Percentiles rank a stretch among this genome's conserved stretches.
These are phyloP conservation scores for Coleophoma crateriformis DNA, from an alignment of 2,329 filamentous ascomycete genomes.

Conservation along the genomic window DNA sequence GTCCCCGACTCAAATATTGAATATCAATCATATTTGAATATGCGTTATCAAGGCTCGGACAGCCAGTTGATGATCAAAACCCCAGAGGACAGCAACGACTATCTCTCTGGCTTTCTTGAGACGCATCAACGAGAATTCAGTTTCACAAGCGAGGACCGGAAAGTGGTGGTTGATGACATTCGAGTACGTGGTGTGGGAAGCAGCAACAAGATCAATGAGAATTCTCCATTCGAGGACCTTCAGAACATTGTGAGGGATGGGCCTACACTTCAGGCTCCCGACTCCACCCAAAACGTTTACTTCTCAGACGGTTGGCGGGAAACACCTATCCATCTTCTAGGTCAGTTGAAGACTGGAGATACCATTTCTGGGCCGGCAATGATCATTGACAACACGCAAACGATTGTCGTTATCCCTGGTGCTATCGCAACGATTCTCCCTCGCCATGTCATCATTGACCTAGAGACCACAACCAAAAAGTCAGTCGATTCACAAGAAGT, in stretches of 20 bases:
- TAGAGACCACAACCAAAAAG: neutral
- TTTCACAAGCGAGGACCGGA: constrained; percentile 67
- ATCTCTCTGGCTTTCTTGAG: constrained; percentile 72
- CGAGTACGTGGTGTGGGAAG: constrained; percentile 73
- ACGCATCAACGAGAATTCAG: constrained; percentile 89
- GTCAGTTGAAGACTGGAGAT: constrained; percentile 65
- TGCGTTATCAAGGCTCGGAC: constrained; percentile 84
- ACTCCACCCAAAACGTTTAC: constrained; percentile 5
- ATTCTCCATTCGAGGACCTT: constrained; percentile 1
- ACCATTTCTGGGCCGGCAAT: constrained; percentile 74
- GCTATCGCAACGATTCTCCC: constrained; percentile 62
- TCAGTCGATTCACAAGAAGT: constrained; percentile 42
- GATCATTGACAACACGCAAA: constrained; percentile 81
- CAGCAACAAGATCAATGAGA: constrained; percentile 58
- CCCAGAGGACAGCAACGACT: constrained; percentile 56
- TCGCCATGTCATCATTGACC: constrained; percentile 73
- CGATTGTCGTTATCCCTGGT: constrained; percentile 78
- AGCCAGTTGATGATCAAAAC: constrained; percentile 83
- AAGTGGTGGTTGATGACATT: constrained; percentile 84
- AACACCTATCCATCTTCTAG: constrained; percentile 37
- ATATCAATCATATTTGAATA: constrained; percentile 88
- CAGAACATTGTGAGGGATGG: neutral
- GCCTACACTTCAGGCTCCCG: neutral
- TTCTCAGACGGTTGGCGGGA: constrained; percentile 8
- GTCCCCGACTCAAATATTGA: constrained; percentile 69